Conservation (phyloP, 108 stramenopile species). For the Skeletonema tropicum region DNA sequence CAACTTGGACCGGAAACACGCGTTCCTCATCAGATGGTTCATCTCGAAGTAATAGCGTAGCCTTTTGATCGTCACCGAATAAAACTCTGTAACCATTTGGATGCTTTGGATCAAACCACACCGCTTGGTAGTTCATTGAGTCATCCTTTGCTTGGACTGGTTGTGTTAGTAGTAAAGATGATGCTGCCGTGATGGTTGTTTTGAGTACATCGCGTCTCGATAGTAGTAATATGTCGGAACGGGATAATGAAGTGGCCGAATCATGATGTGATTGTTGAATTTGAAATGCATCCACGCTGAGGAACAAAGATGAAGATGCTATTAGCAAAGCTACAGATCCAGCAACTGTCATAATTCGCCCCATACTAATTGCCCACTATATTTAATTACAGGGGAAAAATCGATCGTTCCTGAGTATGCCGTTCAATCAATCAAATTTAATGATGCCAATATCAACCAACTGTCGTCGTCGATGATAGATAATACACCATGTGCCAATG, state of each 20-base stretch:
- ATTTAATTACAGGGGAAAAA: no score
- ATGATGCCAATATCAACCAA: no score
- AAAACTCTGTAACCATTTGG: not conserved
- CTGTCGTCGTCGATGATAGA: no score
- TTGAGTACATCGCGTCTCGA: not conserved
- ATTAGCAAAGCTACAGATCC: no score
- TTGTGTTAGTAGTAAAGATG: not conserved
- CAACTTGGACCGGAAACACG: not conserved
- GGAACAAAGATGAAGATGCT: no score
- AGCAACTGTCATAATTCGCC: no score
- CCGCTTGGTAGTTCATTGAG: not conserved
- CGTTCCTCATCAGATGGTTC: not conserved
- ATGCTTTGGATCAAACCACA: not conserved
- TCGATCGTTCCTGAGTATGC: no score
- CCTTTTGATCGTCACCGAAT: slow-evolving; percentile 1
- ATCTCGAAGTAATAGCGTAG: not conserved
- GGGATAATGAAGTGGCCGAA: no score
- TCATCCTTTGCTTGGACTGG: not conserved
- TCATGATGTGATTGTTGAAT: not conserved
- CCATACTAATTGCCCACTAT: no score
- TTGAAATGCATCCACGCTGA: not conserved
- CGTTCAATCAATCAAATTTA: no score
- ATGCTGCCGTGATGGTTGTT: not conserved
- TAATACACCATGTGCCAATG: no score
- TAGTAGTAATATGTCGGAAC: not conserved